Percentiles rank a stretch among this genome's conserved stretches.
These are phyloP conservation scores for Yamadazyma sp. DNA, from an alignment of 805 yeast species.

Conservation along the genomic window DNA sequence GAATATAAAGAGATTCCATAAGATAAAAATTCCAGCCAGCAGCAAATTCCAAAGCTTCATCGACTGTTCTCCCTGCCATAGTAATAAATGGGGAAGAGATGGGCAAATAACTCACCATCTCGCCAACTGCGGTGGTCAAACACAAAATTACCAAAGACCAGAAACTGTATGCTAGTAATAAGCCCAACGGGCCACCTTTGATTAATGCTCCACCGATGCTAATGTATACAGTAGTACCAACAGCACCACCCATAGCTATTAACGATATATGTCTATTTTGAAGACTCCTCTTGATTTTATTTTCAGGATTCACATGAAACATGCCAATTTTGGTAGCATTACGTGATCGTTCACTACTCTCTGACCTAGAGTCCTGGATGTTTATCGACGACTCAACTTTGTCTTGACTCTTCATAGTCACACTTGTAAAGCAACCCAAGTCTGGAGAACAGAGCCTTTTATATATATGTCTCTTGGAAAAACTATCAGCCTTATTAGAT, in stretches of 20 bases:
- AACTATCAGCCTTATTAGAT: too few relatives aligned
- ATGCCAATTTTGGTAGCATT: constrained; percentile 1
- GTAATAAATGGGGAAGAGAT: constrained; percentile 38
- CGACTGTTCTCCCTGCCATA: constrained; percentile 40
- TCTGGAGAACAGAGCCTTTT: too few relatives aligned
- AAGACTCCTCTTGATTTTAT: constrained; percentile 15
- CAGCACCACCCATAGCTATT: constrained; percentile 24
- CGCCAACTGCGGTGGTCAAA: constrained; percentile 40
- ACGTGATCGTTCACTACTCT: too few relatives aligned
- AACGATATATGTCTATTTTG: constrained; percentile 13
- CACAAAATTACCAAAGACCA: constrained; percentile 36
- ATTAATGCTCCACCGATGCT: constrained; percentile 21
- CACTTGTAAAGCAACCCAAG: too few relatives aligned
- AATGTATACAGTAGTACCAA: constrained; percentile 17
- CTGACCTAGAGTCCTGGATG: too few relatives aligned
- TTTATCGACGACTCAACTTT: too few relatives aligned
- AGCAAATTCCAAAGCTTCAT: constrained; percentile 38
- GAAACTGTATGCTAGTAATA: constrained; percentile 31
- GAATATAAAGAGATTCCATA: constrained; percentile 36
- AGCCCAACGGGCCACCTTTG: constrained; percentile 37
- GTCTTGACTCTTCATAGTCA: too few relatives aligned
- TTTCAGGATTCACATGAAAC: constrained; percentile 6
- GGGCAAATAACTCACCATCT: constrained; percentile 40
- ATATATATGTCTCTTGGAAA: too few relatives aligned
- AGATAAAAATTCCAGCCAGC: constrained; percentile 35